These are phyloP conservation scores for Erythrobasidium yunnanense DNA, from an alignment of 768 basidiomycete genomes.

Conservation along the genomic window DNA sequence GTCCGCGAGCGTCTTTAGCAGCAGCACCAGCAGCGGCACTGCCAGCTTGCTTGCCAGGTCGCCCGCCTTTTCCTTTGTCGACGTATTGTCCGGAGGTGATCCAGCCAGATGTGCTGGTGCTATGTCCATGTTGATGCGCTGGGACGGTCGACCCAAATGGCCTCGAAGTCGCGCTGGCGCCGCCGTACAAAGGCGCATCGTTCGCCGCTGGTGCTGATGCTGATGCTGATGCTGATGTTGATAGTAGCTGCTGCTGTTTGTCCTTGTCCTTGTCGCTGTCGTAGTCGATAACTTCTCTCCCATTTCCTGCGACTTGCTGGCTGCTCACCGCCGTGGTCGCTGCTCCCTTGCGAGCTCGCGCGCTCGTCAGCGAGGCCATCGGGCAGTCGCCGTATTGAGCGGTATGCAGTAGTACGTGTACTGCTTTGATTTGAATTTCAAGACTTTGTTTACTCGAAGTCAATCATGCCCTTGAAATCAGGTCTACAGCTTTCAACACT, in stretches of 20 bases:
- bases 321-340: not conserved
- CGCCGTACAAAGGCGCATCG: no score
- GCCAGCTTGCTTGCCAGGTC: not conserved
- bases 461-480: no score
- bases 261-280: not conserved
- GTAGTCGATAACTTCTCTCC: not conserved
- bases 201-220: no score
- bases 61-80: constrained; percentile 25
- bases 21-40: not conserved
- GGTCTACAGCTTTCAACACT: no score
- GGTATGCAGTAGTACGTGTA: no score
- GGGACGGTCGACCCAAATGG: constrained; percentile 9
- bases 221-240: not conserved
- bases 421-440: no score
- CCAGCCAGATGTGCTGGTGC: constrained; percentile 11
- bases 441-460: no score
- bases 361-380: constrained; percentile 23
- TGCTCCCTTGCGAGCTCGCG: constrained; percentile 16
- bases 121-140: not conserved
- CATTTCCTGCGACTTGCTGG: not conserved
- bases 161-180: no score
- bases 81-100: constrained; percentile 24
- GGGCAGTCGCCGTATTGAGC: not conserved
- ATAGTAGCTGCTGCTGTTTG: not conserved
- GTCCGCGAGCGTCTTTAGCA: not conserved